Base-by-base conservation (phyloP, 169 alveolate species). In the Plasmodium vinckei region DNA sequence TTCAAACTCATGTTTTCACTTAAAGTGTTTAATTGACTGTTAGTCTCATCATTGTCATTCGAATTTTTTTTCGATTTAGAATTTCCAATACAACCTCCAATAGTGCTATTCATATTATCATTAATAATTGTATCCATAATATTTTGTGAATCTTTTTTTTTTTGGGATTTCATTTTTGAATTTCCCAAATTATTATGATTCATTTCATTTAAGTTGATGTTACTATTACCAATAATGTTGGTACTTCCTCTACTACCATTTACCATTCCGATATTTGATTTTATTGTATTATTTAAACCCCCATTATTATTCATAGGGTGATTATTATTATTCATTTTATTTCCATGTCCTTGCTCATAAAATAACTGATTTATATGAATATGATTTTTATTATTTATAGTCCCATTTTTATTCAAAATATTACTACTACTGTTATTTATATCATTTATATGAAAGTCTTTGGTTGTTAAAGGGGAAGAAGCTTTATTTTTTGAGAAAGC, bases 401-500 rank as follows among this genome's bases (percentile, higher is more conserved):
- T 4, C 23, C n/a, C 23, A 54, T 13, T 65, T 19, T 69, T 21
- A 33, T 63, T 63, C 25, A 57, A 12, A 33, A 33, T 0, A 9
- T 9, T 57, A 10, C 42, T n/a, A 17, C 42, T 57, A 23, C 65
- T 57, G 2, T 23, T 57, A 4, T n/a, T 57, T n/a, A 9, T 9
- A 46, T 67, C 51, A 19, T 17, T 69, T 7, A 69, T 12, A 15
- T 49, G 46, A 47, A 75, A 75, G 33, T 75, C 79, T n/a, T 21
- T 47, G 27, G 23, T 63, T 49, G 27, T 9, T 1, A 70, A 17
- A 25, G 49, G 7, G 51, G 15, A 27, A 6, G 72, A 13, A 23
- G 56, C n/a, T 12, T 46, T 57, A 39, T 64, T 57, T 23, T 75
- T 75, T 54, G 77, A 46, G 27, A 75, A 65, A 0, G 73, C 57